Evolutionary conservation across 1,284 basidiomycete species (phyloP).

Genomic region (Mycosarcoma mackinlayi): DNA sequence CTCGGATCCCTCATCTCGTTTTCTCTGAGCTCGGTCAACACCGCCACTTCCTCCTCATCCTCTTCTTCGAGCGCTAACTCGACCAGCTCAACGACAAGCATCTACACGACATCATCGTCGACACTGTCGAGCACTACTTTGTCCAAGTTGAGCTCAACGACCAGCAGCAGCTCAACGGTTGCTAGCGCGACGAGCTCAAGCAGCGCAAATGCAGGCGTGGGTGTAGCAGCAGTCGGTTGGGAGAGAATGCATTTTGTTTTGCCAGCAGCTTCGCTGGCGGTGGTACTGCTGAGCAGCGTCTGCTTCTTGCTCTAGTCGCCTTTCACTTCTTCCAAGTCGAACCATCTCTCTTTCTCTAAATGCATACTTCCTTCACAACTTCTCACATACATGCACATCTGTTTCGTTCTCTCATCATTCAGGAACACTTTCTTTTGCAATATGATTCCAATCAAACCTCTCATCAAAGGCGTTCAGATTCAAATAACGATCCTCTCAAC

Average conservation of each 20-base stretch:
- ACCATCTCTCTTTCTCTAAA: no score
- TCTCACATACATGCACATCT: not conserved
- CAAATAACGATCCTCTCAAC: no score
- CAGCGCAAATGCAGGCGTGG: conserved; percentile 11
- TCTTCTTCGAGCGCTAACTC: conserved; percentile 11
- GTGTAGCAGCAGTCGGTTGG: conserved; percentile 8
- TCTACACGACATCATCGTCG: conserved; percentile 1
- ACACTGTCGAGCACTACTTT: conserved; percentile 10
- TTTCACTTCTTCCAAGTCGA: no score
- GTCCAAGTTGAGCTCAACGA: not conserved
- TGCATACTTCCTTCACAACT: not conserved
- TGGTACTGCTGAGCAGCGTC: conserved; percentile 30
- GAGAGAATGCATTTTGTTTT: conserved; percentile 8
- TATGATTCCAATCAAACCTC: not conserved
- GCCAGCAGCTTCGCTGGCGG: conserved; percentile 9
- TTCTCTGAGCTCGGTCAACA: conserved; percentile 26
- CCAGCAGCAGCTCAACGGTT: conserved; percentile 4
- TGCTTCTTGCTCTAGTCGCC: conserved; percentile 39
- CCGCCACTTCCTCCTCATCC: conserved; percentile 4
- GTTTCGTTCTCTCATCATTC: no score
- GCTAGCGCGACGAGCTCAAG: conserved; percentile 9
- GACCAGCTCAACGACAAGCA: conserved; percentile 1
- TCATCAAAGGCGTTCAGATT: conserved; percentile 9
- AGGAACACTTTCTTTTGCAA: not conserved
- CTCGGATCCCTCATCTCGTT: conserved; percentile 36